Evolutionary conservation across 2,329 filamentous ascomycete species (phyloP).

Genomic region (Emericellopsis atlantica): DNA sequence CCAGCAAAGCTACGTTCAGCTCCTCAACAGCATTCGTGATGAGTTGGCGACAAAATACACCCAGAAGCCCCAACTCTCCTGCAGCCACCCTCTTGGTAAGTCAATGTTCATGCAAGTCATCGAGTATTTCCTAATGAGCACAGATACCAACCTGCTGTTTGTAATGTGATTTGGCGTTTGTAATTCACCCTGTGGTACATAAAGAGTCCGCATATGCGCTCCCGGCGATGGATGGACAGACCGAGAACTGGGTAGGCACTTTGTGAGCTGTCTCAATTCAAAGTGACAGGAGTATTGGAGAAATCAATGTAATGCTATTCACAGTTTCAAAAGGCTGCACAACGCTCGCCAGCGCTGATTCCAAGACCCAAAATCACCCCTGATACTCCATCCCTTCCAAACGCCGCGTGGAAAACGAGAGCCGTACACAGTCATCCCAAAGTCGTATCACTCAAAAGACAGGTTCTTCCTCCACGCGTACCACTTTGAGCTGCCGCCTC

Average conservation of each 20-base stretch:
- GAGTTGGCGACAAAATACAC: conserved; percentile 78
- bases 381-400: not conserved
- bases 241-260: no score
- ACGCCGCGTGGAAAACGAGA: not conserved
- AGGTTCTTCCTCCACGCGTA: conserved; percentile 16
- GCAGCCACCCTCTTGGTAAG: conserved; percentile 91
- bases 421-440: not conserved
- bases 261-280: no score
- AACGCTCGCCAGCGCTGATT: not conserved
- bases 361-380: not conserved
- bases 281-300: no score
- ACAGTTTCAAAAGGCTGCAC: no score
- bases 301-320: no score
- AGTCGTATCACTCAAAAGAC: not conserved
- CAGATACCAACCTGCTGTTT: conserved; percentile 51
- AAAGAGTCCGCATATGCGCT: no score
- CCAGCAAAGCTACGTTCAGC: conserved; percentile 93
- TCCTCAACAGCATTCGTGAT: conserved; percentile 92
- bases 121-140: conserved; percentile 10
- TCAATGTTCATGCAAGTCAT: conserved; percentile 8
- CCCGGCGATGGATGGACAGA: no score
- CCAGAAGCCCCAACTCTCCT: conserved; percentile 94
- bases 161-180: conserved; percentile 34
- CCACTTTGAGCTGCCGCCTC: conserved; percentile 25
- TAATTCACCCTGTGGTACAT: no score